A percentile compares a stretch with the other conserved stretches of the same genome.
Conservation (phyloP, 306 rosid genomes). For the Dicorynia guianensis region DNA sequence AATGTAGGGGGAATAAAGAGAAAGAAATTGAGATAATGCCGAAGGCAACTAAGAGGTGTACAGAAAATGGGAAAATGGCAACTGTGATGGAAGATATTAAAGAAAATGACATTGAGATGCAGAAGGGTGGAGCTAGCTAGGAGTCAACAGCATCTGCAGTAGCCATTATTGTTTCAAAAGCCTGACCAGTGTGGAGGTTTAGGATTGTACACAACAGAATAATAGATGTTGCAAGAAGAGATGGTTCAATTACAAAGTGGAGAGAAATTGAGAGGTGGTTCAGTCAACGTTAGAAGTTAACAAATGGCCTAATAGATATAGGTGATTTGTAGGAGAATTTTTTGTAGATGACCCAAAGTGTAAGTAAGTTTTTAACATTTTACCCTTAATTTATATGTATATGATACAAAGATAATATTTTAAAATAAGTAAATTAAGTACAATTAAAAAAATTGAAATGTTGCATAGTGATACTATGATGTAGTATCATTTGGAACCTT, state of each 20-base stretch:
- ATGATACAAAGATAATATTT: no score
- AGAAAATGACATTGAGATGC: conserved; percentile 53
- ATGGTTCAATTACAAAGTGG: conserved; percentile 14
- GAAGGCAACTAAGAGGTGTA: conserved; percentile 42
- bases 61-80: conserved; percentile 44
- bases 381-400: no score
- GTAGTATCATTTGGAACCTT: no score
- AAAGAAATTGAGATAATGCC: conserved; percentile 45
- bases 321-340: no score
- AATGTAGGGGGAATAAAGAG: conserved; percentile 75
- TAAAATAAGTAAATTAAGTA: no score
- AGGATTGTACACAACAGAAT: conserved; percentile 33
- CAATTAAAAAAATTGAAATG: no score
- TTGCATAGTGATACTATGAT: background rate
- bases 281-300: no score
- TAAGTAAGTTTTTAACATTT: no score
- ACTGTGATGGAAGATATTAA: conserved; percentile 54
- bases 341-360: no score
- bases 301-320: no score
- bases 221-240: conserved; percentile 38
- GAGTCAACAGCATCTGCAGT: conserved; percentile 33
- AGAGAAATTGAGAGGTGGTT: conserved; percentile 41
- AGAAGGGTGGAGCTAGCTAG: conserved; percentile 43
- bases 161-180: conserved; percentile 47
- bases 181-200: background rate